phyloP scores from a whole-genome alignment of 139 green algal species.

The Micractinium conductrix region DNA sequence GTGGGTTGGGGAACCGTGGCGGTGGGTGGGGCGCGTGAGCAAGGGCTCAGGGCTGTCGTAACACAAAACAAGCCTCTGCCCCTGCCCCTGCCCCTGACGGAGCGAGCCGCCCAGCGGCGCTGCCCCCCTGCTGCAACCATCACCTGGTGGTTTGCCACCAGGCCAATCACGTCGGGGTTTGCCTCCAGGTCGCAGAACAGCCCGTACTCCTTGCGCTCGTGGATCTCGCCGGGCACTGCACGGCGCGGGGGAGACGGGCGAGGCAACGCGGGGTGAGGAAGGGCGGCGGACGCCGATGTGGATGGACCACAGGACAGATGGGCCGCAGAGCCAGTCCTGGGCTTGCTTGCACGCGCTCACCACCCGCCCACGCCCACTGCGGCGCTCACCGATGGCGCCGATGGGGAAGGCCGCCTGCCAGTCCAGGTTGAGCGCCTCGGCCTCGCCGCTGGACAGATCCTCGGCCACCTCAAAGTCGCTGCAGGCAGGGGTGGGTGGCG shows the following conservation, averaged over 20 bases:
- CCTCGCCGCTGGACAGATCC: slow-evolving; percentile 30
- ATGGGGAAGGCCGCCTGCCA: slow-evolving; percentile 29
- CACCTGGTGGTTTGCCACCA: slow-evolving; percentile 52
- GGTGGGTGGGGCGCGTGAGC: neutral
- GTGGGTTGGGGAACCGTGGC: neutral
- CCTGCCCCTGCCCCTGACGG: too few relatives aligned
- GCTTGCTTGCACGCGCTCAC: too few relatives aligned
- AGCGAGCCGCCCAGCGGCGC: too few relatives aligned
- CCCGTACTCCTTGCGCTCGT: slow-evolving; percentile 78
- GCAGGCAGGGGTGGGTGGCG: neutral
- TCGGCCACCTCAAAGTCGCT: slow-evolving; percentile 65
- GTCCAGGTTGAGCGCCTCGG: slow-evolving; percentile 30
- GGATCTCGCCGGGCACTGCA: slow-evolving; percentile 50
- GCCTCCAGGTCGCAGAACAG: slow-evolving; percentile 74
- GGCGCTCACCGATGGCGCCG: slow-evolving; percentile 8
- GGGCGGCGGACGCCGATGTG: neutral
- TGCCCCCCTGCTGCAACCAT: too few relatives aligned
- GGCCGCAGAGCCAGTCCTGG: too few relatives aligned
- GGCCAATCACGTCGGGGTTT: slow-evolving; percentile 65
- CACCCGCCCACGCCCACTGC: too few relatives aligned
- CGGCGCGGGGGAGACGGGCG: slow-evolving; percentile 4
- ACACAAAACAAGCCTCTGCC: too few relatives aligned
- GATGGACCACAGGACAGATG: too few relatives aligned
- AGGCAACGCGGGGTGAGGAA: neutral
- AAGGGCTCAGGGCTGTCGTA: too few relatives aligned